Evolutionary conservation across 2,329 filamentous ascomycete species (phyloP).

Genomic region (Clonostachys rosea): DNA sequence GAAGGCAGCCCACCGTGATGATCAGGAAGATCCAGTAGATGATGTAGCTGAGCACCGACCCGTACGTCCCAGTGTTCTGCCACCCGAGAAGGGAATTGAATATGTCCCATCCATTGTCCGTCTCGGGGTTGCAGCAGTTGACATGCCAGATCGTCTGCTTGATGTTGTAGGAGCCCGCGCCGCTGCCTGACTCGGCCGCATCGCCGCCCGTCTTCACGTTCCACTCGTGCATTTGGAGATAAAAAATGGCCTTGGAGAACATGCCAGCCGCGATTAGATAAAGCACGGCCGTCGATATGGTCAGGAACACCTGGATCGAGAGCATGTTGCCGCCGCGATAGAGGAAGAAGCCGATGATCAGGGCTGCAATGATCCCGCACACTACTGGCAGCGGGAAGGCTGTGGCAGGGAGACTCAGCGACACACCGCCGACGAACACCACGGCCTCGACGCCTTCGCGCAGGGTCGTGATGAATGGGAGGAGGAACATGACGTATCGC

Average conservation of each 20-base stretch:
- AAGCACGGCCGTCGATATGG: constrained; percentile 74
- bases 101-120: constrained; percentile 78
- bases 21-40: constrained; percentile 75
- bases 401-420: constrained; percentile 68
- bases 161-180: constrained; percentile 77
- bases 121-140: constrained; percentile 73
- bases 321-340: constrained; percentile 49
- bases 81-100: constrained; percentile 85
- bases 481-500: constrained; percentile 80
- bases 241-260: constrained; percentile 74
- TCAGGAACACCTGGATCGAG: constrained; percentile 67
- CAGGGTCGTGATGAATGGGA: constrained; percentile 82
- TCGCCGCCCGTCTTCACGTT: constrained; percentile 57
- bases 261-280: constrained; percentile 82
- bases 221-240: constrained; percentile 67
- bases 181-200: constrained; percentile 42
- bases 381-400: constrained; percentile 76
- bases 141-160: constrained; percentile 77
- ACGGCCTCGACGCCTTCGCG: constrained; percentile 83
- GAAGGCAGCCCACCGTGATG: constrained; percentile 27
- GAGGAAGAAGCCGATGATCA: constrained; percentile 65
- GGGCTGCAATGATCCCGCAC: constrained; percentile 64
- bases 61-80: constrained; percentile 84
- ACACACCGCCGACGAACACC: constrained; percentile 81
- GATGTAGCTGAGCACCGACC: constrained; percentile 83